Conservation (phyloP, 1,284 basidiomycete genomes). For the Mycosarcoma maydis region DNA sequence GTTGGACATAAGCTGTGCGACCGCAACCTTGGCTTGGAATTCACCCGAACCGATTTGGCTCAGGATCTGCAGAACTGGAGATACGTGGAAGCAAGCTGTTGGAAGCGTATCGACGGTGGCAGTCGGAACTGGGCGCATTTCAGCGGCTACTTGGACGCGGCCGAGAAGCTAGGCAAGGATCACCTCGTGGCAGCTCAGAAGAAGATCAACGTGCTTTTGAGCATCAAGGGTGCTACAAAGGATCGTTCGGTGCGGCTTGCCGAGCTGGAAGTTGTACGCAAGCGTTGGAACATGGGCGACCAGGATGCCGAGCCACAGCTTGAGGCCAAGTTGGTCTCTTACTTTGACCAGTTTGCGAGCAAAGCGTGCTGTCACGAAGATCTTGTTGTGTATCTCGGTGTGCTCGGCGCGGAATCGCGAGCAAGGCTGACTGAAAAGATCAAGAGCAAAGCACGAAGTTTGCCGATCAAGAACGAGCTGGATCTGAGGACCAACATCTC, state of each 20-base stretch:
- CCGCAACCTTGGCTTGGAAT: conserved; percentile 77
- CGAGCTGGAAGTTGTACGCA: conserved; percentile 69
- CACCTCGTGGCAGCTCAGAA: conserved; percentile 28
- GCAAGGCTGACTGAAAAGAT: conserved; percentile 20
- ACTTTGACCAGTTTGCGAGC: conserved; percentile 78
- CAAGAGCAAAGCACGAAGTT: not conserved
- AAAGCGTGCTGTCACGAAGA: conserved; percentile 89
- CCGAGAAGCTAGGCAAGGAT: conserved; percentile 30
- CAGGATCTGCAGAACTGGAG: conserved; percentile 47
- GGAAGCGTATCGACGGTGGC: conserved; percentile 60
- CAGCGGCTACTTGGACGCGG: conserved; percentile 23
- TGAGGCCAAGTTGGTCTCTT: conserved; percentile 67
- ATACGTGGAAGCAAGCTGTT: conserved; percentile 77
- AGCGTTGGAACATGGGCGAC: conserved; percentile 1
- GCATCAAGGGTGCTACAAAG: conserved; percentile 74
- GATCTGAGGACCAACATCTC: conserved; percentile 37
- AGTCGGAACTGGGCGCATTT: conserved; percentile 43
- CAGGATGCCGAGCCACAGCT: conserved; percentile 12
- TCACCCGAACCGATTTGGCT: conserved; percentile 59
- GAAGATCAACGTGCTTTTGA: conserved; percentile 22
- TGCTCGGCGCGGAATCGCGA: conserved; percentile 69
- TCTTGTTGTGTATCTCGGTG: conserved; percentile 74
- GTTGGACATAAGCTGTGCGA: conserved; percentile 75
- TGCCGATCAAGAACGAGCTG: conserved; percentile 20
- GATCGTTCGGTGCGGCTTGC: conserved; percentile 78